Base-by-base conservation (phyloP, 169 alveolate species). In the Blepharisma undulans region DNA sequence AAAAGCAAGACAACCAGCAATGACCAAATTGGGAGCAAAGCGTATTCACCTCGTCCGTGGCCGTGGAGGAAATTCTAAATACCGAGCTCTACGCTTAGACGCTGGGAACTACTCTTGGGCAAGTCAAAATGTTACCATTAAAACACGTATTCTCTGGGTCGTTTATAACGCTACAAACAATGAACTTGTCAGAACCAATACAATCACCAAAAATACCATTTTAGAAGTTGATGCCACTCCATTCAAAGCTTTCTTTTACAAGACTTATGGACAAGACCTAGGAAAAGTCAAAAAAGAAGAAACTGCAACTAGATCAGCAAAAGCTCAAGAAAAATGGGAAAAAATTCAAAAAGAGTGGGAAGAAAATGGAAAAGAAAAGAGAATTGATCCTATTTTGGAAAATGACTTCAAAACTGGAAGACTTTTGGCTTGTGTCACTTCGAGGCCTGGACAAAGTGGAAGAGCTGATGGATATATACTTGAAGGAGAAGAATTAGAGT, bases 141-240 rank as follows among this genome's bases (percentile, higher is more conserved):
- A 98, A 95, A 96, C 99, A 88, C 99, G 99, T 97, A 97, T 99
- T 93, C 90, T 99, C 95, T 99, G 99, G 89, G 99, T 98, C 92
- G 99, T 99, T 84, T 99, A 99, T 98, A 99, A 99, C 93, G 99
- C 99, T 81, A 98, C 99, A 93, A 99, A 98, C 97, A 99, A 99
- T 97, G 99, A 99, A 96, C 95, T 99, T 90, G 99, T 99, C 85
- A 98, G 99, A 91, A 99, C 99, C 74, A 98, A 99, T 97, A 99
- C 99, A 33, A 93, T 99, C 91, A 99, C 99, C 80, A 99, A 99
- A 98, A 99, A 99, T 98, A 95, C 99, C 80, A 98, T 99, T 89
- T 99, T 99, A 72, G 96, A 97, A 89, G 97, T 99, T 89, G 99
- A 99, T 92, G 99, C 99, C 88, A 98, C 99, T 66, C 99, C 99